Evolutionary conservation across 192 early-diverging fungal genomes (phyloP).

Genomic region (Kappamyces sp.): DNA sequence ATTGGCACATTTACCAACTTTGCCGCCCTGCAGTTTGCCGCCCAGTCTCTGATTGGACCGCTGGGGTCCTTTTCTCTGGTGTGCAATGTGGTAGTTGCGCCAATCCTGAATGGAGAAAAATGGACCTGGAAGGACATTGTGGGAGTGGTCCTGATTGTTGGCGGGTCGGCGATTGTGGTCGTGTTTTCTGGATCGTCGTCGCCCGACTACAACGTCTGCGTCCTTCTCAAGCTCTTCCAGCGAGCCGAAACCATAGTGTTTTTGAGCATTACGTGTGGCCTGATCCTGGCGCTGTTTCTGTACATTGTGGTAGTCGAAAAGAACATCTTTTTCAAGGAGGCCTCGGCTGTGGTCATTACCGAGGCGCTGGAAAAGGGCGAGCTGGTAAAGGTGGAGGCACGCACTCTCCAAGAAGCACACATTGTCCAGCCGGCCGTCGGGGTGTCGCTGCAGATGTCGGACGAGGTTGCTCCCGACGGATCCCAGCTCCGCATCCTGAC

Average conservation of each 20-base stretch:
- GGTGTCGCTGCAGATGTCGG: too few relatives aligned
- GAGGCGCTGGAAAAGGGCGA: conserved; percentile 6
- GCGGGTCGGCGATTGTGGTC: conserved; percentile 65
- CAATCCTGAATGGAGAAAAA: conserved; percentile 66
- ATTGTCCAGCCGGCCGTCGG: neutral
- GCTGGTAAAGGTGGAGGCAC: conserved; percentile 4
- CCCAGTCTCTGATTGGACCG: conserved; percentile 73
- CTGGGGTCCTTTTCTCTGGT: conserved; percentile 76
- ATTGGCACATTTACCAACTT: conserved; percentile 69
- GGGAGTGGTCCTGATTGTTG: conserved; percentile 69
- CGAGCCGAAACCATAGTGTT: conserved; percentile 60
- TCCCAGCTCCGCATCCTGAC: neutral
- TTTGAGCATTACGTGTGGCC: conserved; percentile 50
- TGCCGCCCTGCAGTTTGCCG: conserved; percentile 70
- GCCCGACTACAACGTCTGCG: conserved; percentile 65
- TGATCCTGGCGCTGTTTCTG: conserved; percentile 49
- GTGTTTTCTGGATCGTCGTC: conserved; percentile 49
- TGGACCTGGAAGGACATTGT: conserved; percentile 62
- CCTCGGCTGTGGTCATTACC: neutral
- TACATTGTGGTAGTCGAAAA: conserved; percentile 50
- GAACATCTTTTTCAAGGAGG: conserved; percentile 32
- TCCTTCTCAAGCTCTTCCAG: conserved; percentile 62
- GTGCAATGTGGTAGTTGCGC: conserved; percentile 72
- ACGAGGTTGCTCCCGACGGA: too few relatives aligned
- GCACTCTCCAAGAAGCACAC: neutral